These are phyloP conservation scores for Candida koratica DNA, from an alignment of 805 yeast species.

Conservation along the genomic window DNA sequence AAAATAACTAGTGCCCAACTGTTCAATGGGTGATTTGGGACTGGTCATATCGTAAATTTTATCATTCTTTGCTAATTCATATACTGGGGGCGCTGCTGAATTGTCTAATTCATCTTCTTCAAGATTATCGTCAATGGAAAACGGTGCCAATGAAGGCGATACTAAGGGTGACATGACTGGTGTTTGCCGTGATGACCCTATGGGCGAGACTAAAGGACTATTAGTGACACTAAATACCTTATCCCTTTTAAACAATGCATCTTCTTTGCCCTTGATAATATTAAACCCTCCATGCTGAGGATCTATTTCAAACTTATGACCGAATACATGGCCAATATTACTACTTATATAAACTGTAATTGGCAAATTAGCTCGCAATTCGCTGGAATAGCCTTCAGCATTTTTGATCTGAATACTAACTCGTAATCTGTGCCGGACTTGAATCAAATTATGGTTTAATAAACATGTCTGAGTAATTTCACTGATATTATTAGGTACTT, in stretches of 20 bases:
- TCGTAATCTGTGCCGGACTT: slow-evolving; percentile 44
- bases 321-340: slow-evolving; percentile 33
- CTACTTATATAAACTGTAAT: slow-evolving; percentile 41
- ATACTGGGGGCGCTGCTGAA: slow-evolving; percentile 42
- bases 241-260: slow-evolving; percentile 29
- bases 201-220: slow-evolving; percentile 10
- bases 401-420: slow-evolving; percentile 44
- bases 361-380: slow-evolving; percentile 51
- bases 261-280: slow-evolving; percentile 21
- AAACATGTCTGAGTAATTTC: slow-evolving; percentile 44
- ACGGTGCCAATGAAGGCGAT: slow-evolving; percentile 2
- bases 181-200: slow-evolving; percentile 4
- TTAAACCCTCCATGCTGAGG: slow-evolving; percentile 22
- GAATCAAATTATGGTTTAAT: slow-evolving; percentile 37
- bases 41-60: slow-evolving; percentile 33
- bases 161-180: slow-evolving; percentile 7
- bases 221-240: slow-evolving; percentile 6
- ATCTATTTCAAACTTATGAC: slow-evolving; percentile 32
- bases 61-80: slow-evolving; percentile 37
- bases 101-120: slow-evolving; percentile 23
- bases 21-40: slow-evolving; percentile 36
- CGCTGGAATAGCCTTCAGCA: slow-evolving; percentile 48
- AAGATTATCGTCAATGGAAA: slow-evolving; percentile 13
- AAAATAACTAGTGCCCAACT: slow-evolving; percentile 29
- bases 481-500: slow-evolving; percentile 37